These are phyloP conservation scores for Uromyces viciae-fabae DNA, from an alignment of 1,284 basidiomycete species.

Conservation along the genomic window DNA sequence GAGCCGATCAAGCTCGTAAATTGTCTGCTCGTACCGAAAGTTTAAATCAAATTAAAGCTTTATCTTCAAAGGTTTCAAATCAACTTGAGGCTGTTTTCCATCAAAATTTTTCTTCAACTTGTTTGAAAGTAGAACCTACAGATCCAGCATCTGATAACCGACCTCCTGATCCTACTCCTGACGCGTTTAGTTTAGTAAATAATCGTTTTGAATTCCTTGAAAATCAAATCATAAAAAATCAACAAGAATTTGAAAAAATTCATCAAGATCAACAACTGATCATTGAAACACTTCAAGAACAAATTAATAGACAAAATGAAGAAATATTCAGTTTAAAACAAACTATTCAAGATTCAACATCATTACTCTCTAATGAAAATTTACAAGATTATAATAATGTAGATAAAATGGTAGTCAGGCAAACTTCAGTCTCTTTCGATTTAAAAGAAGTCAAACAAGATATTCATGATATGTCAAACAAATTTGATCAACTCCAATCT, in stretches of 20 bases:
- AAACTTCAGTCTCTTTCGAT: too few relatives aligned
- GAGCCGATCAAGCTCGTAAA: neutral
- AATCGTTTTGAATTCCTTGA: neutral
- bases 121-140: neutral
- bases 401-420: too few relatives aligned
- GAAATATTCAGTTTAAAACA: too few relatives aligned
- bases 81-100: neutral
- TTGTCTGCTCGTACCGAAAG: neutral
- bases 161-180: neutral
- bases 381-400: too few relatives aligned
- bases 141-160: neutral
- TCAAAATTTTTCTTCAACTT: neutral
- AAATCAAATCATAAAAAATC: constrained; percentile 7
- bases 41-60: neutral
- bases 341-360: too few relatives aligned
- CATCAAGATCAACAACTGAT: neutral
- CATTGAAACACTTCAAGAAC: neutral
- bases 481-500: neutral
- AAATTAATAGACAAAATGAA: neutral
- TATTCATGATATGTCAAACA: neutral
- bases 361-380: too few relatives aligned
- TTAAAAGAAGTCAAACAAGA: too few relatives aligned
- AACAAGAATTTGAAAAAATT: constrained; percentile 2
- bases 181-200: too few relatives aligned
- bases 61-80: neutral